A percentile compares a stretch with the other conserved stretches of the same genome.
Conservation (phyloP, 2,329 filamentous ascomycete species). For the Neoascochyta sp. region DNA sequence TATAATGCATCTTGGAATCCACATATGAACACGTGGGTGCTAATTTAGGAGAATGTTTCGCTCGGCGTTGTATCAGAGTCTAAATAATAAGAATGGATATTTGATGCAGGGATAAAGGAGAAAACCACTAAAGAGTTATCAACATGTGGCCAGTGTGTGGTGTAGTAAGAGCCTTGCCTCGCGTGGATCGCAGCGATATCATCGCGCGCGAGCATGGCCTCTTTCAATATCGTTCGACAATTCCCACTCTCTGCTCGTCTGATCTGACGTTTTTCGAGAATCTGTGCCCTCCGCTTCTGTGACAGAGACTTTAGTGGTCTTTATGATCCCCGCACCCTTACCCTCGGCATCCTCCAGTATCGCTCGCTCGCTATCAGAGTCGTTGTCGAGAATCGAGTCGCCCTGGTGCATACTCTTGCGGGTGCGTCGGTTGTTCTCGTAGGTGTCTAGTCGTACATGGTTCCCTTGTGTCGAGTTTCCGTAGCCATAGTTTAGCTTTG, state of each 20-base stretch:
- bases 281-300: conserved; percentile 8
- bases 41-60: too few species aligned
- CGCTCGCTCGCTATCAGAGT: conserved; percentile 26
- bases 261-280: too few species aligned
- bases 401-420: conserved; percentile 7
- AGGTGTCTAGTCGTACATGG: conserved; percentile 11
- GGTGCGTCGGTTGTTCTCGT: conserved; percentile 7
- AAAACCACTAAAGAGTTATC: too few species aligned
- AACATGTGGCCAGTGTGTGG: too few species aligned
- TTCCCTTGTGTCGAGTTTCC: conserved; percentile 10
- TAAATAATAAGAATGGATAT: too few species aligned
- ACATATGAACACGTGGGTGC: too few species aligned
- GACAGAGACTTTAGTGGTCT: conserved; percentile 22
- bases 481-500: conserved; percentile 9
- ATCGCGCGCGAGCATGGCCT: too few species aligned
- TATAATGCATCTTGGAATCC: too few species aligned
- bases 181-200: too few species aligned
- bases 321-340: conserved; percentile 19
- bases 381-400: conserved; percentile 21
- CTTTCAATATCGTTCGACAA: conserved; percentile 2
- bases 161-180: too few species aligned
- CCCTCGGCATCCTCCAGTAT: conserved; percentile 21
- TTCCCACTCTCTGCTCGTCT: conserved; percentile 2
- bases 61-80: too few species aligned
- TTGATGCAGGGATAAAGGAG: too few species aligned